phyloP scores from a whole-genome alignment of 192 early-diverging fungal species.

The Mortierella antarctica region DNA sequence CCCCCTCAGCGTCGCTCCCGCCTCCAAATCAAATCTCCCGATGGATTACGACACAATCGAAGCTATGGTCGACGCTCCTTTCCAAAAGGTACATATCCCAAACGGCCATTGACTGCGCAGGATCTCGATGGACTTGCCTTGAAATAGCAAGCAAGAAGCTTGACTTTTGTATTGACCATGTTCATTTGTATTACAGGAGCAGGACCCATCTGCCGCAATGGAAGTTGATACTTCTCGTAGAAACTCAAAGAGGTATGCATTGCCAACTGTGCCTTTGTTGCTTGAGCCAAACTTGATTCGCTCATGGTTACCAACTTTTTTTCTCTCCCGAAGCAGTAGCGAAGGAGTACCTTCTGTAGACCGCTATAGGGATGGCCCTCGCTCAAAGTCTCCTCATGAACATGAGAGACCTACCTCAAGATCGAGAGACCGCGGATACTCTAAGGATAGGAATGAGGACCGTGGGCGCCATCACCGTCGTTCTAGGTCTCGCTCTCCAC shows the following conservation, averaged over 20 bases:
- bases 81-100: slow-evolving; percentile 55
- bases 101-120: too few species aligned
- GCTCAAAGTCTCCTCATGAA: slow-evolving; percentile 54
- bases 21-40: neutral
- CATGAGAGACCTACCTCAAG: slow-evolving; percentile 52
- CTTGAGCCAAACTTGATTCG: neutral
- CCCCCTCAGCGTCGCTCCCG: neutral
- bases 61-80: slow-evolving; percentile 72
- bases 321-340: neutral
- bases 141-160: neutral
- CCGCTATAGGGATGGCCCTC: slow-evolving; percentile 15
- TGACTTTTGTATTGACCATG: neutral
- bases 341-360: slow-evolving; percentile 25
- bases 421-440: slow-evolving; percentile 49
- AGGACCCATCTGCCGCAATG: slow-evolving; percentile 16
- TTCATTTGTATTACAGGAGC: slow-evolving; percentile 29
- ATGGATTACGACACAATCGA: slow-evolving; percentile 61
- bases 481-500: slow-evolving; percentile 57
- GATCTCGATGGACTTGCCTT: too few species aligned
- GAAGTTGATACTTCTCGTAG: slow-evolving; percentile 25
- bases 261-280: neutral
- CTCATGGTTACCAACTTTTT: neutral
- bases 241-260: slow-evolving; percentile 39
- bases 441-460: slow-evolving; percentile 53
- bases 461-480: slow-evolving; percentile 52